Evolutionary conservation across 177 flowering plant species (phyloP).

Genomic region (Viscum album): DNA sequence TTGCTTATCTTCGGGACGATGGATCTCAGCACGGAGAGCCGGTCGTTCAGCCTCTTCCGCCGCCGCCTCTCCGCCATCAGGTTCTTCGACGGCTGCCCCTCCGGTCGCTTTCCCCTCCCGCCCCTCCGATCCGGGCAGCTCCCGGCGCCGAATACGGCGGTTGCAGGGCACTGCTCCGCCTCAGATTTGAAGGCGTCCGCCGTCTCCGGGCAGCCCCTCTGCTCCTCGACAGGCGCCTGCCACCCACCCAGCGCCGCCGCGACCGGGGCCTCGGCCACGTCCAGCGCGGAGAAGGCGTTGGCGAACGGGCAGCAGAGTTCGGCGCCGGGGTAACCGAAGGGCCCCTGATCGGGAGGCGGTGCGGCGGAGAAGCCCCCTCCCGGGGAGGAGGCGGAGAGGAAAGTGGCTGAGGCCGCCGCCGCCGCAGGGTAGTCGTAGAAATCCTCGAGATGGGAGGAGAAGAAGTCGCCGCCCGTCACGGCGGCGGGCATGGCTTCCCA

Average conservation of each 20-base stretch:
- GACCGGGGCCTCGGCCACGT: constrained; percentile 17
- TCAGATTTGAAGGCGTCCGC: constrained; percentile 24
- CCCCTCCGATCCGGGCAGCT: constrained; percentile 21
- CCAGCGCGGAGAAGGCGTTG: constrained; percentile 20
- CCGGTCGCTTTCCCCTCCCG: constrained; percentile 35
- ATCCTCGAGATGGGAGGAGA: constrained; percentile 13
- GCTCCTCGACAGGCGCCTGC: constrained; percentile 16
- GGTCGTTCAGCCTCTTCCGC: constrained; percentile 76
- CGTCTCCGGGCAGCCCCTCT: constrained; percentile 8
- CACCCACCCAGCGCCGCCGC: constrained; percentile 12
- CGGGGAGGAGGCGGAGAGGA: constrained; percentile 4
- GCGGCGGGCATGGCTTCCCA: constrained; percentile 13
- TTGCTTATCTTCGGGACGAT: constrained; percentile 91
- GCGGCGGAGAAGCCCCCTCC: constrained; percentile 9
- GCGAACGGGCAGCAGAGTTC: constrained; percentile 16
- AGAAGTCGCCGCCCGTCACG: constrained; percentile 12
- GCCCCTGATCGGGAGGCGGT: constrained; percentile 12
- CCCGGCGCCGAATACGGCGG: constrained; percentile 18
- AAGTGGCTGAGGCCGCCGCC: background rate
- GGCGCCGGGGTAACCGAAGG: constrained; percentile 2
- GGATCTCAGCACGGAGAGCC: constrained; percentile 91
- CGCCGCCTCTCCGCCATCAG: constrained; percentile 92
- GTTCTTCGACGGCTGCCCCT: constrained; percentile 87
- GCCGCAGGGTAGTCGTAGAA: constrained; percentile 13
- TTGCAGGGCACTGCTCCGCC: constrained; percentile 17